phyloP scores from a whole-genome alignment of 1,284 basidiomycete genomes.

The Coniferiporia sulphurascens region DNA sequence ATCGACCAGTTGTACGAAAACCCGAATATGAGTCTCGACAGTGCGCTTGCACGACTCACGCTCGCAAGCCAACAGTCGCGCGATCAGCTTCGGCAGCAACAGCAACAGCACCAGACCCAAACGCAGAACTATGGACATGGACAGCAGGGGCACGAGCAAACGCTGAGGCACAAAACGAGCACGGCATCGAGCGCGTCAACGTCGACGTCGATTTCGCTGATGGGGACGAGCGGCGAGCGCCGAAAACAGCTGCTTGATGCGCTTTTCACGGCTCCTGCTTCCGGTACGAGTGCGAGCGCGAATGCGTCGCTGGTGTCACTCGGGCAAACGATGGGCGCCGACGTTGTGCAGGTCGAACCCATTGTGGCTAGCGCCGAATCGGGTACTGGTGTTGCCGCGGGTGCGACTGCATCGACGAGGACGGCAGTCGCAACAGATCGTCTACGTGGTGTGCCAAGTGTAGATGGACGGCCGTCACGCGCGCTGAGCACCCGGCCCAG shows the following conservation, averaged over 20 bases:
- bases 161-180: constrained; percentile 13
- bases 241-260: constrained; percentile 17
- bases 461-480: constrained; percentile 15
- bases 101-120: background rate
- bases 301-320: background rate
- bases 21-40: constrained; percentile 10
- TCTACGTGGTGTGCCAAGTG: constrained; percentile 11
- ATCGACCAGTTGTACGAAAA: background rate
- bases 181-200: constrained; percentile 11
- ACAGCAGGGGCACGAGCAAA: background rate
- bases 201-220: constrained; percentile 11
- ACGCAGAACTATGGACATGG: background rate
- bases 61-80: background rate
- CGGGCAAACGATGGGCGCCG: background rate
- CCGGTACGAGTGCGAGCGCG: background rate
- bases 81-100: background rate
- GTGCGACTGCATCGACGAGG: background rate
- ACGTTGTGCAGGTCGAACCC: background rate
- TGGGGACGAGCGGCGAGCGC: constrained; percentile 12
- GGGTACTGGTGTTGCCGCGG: background rate
- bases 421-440: background rate
- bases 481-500: constrained; percentile 11
- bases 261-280: constrained; percentile 1
- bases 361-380: background rate
- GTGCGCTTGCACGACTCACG: constrained; percentile 3